These are phyloP conservation scores for Lentinula guzmanii DNA, from an alignment of 768 basidiomycete genomes.

Conservation along the genomic window DNA sequence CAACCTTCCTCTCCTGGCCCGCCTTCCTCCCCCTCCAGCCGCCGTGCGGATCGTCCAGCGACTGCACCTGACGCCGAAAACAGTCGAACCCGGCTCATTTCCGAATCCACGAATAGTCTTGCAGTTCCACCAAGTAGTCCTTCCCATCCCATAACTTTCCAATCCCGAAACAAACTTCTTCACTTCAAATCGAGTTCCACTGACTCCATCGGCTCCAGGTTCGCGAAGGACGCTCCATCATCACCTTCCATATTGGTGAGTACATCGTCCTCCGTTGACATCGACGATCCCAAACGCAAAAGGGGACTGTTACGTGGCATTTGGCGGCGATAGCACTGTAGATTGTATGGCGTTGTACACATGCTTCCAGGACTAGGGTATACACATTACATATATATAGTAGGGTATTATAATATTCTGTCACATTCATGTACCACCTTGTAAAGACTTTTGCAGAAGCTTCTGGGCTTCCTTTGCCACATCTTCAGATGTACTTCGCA, in stretches of 20 bases:
- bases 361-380: constrained; percentile 1
- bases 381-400: constrained; percentile 3
- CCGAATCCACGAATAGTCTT: not conserved
- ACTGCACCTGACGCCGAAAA: constrained; percentile 36
- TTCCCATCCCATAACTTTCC: constrained; percentile 13
- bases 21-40: constrained; percentile 6
- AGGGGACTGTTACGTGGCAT: constrained; percentile 38
- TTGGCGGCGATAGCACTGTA: constrained; percentile 25
- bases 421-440: constrained; percentile 20
- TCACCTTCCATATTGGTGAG: constrained; percentile 10
- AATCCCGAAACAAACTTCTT: constrained; percentile 17
- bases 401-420: constrained; percentile 14
- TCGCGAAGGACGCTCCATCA: constrained; percentile 7
- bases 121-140: constrained; percentile 5
- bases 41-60: constrained; percentile 32
- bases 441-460: constrained; percentile 41
- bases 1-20: constrained; percentile 1
- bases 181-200: constrained; percentile 50
- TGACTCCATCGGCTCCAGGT: constrained; percentile 42
- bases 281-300: constrained; percentile 34
- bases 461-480: constrained; percentile 72
- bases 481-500: constrained; percentile 91
- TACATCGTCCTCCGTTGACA: constrained; percentile 21
- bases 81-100: constrained; percentile 9
- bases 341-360: not conserved